Conservation (phyloP, 1,284 basidiomycete species). For the Microbotryomycetes sp. region DNA sequence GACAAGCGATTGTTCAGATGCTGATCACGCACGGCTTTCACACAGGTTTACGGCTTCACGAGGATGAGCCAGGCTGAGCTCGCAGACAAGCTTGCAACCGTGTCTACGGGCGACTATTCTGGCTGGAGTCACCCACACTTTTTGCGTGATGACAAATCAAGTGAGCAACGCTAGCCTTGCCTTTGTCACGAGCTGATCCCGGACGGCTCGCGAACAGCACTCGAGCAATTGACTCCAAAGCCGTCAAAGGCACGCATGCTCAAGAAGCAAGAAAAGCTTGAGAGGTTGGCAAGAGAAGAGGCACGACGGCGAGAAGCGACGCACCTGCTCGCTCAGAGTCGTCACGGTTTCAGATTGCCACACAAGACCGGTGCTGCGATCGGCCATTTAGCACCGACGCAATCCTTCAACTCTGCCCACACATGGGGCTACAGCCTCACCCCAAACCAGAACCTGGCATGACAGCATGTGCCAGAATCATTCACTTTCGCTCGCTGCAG, state of each 20-base stretch:
- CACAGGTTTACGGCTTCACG: slow-evolving; percentile 21
- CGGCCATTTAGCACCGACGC: not conserved
- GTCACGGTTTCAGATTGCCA: not conserved
- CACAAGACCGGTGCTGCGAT: not conserved
- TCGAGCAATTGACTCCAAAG: slow-evolving; percentile 8
- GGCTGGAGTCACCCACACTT: slow-evolving; percentile 18
- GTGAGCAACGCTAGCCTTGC: too few species aligned
- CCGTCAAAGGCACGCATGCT: slow-evolving; percentile 13
- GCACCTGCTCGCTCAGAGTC: not conserved
- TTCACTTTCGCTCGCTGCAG: too few species aligned
- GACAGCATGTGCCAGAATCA: too few species aligned
- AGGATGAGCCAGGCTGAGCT: slow-evolving; percentile 10
- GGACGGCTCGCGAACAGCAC: too few species aligned
- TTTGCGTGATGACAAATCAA: slow-evolving; percentile 3
- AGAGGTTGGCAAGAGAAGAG: not conserved
- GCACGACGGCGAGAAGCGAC: not conserved
- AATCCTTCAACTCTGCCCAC: too few species aligned
- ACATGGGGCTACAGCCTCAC: too few species aligned
- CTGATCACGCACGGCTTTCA: too few species aligned
- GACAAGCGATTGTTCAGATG: too few species aligned
- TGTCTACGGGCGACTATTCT: slow-evolving; percentile 3
- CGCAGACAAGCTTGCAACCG: not conserved
- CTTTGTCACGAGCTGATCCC: too few species aligned
- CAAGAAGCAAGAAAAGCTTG: slow-evolving; percentile 13
- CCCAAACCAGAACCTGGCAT: too few species aligned